Percentiles rank a stretch among this genome's conserved stretches.
These are phyloP conservation scores for Melocanna baccifera DNA, from an alignment of 176 grass and related monocot genomes.

Conservation along the genomic window DNA sequence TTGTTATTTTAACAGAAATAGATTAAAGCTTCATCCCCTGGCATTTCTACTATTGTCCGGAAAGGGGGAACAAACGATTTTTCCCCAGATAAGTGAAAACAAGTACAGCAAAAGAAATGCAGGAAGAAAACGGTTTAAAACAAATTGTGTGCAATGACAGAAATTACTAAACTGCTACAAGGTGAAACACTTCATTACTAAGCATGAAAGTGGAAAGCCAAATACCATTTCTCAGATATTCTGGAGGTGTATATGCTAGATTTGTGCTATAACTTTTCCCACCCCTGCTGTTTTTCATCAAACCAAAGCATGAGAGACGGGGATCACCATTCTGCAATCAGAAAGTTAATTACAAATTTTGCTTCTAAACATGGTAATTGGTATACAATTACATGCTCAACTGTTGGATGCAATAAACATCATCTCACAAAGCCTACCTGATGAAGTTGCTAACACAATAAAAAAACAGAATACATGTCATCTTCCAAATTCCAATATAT, in stretches of 20 bases:
- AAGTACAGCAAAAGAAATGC: neutral
- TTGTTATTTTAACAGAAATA: neutral
- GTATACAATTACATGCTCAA: neutral
- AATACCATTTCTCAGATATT: conserved; percentile 90
- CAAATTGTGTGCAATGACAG: neutral
- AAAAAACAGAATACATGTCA: neutral
- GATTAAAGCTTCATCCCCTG: neutral
- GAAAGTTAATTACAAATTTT: conserved; percentile 1
- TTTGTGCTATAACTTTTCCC: conserved; percentile 92
- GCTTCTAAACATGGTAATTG: conserved; percentile 4
- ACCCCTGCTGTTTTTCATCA: conserved; percentile 95
- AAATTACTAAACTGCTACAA: neutral
- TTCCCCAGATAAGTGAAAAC: neutral
- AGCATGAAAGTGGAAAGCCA: conserved; percentile 3
- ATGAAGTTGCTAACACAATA: neutral
- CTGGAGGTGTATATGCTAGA: conserved; percentile 88
- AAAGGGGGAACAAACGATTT: neutral
- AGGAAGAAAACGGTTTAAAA: neutral
- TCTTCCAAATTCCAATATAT: neutral
- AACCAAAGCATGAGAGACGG: conserved; percentile 74
- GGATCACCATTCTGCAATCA: conserved; percentile 68
- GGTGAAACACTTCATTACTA: neutral
- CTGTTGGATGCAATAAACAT: neutral
- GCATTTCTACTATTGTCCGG: neutral
- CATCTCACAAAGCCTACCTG: neutral